Evolutionary conservation across 140 eudicot species (phyloP).

Genomic region (Erigeron philadelphicus): DNA sequence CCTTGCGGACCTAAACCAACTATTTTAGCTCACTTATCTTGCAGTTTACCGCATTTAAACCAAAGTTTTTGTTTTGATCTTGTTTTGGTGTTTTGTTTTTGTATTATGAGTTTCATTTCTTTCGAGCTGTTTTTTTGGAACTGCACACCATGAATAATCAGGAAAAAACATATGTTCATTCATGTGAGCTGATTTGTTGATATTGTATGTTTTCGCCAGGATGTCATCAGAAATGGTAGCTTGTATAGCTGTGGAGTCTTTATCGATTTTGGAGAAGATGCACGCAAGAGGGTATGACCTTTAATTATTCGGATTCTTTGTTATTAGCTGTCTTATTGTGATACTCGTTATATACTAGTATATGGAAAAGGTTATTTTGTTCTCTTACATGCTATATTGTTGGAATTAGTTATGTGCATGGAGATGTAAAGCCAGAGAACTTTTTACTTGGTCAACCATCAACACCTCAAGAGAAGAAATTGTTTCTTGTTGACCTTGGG

Average conservation of each 20-base stretch:
- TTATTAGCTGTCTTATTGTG: background rate
- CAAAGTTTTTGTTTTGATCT: background rate
- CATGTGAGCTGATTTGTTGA: slow-evolving; percentile 13
- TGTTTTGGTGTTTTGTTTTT: background rate
- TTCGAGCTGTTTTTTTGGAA: background rate
- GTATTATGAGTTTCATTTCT: background rate
- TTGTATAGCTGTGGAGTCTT: slow-evolving; percentile 73
- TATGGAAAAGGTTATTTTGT: background rate
- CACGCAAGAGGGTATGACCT: slow-evolving; percentile 59
- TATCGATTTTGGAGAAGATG: slow-evolving; percentile 70
- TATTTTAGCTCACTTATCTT: slow-evolving; percentile 6
- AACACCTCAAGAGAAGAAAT: slow-evolving; percentile 65
- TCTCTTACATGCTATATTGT: background rate
- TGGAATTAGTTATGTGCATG: slow-evolving; percentile 55
- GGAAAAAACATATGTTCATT: slow-evolving; percentile 7
- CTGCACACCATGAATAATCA: background rate
- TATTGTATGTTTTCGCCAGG: slow-evolving; percentile 33
- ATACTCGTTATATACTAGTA: background rate
- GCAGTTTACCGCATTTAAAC: slow-evolving; percentile 11
- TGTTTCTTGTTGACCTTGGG: slow-evolving; percentile 73
- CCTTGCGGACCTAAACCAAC: background rate
- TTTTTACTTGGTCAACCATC: slow-evolving; percentile 72
- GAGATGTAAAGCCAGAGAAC: slow-evolving; percentile 82
- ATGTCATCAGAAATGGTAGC: slow-evolving; percentile 80
- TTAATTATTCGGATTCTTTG: background rate